Percentiles rank a stretch among this genome's conserved stretches.
Conservation (phyloP, 352 stramenopile species). For the Phytophthora ohioensis region DNA sequence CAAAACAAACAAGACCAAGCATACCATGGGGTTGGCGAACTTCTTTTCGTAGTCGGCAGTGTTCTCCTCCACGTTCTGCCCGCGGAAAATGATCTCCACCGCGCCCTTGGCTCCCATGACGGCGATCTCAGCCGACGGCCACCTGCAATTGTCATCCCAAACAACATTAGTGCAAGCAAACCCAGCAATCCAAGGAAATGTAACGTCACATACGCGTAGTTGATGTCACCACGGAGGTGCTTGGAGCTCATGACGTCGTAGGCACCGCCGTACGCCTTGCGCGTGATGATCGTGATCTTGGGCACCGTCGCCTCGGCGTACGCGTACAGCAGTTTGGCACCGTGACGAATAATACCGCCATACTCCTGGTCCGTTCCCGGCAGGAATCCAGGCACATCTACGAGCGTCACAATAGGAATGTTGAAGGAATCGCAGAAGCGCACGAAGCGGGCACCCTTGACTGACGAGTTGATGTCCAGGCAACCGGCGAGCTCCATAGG, state of each 20-base stretch:
- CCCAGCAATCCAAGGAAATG: neutral
- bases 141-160: constrained; percentile 38
- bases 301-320: constrained; percentile 98
- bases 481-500: constrained; percentile 96
- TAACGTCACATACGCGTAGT: constrained; percentile 91
- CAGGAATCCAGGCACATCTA: constrained; percentile 99
- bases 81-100: constrained; percentile 98
- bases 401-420: constrained; percentile 98
- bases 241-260: constrained; percentile 99
- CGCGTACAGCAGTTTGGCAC: constrained; percentile 98
- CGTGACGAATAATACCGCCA: constrained; percentile 96
- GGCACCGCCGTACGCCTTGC: constrained; percentile 98
- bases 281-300: constrained; percentile 99
- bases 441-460: constrained; percentile 98
- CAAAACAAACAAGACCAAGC: constrained; percentile 19
- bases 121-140: constrained; percentile 81
- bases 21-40: constrained; percentile 96
- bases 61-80: constrained; percentile 96
- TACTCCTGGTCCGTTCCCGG: constrained; percentile 95
- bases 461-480: constrained; percentile 97
- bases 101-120: constrained; percentile 96
- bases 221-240: constrained; percentile 97
- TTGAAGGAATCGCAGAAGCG: constrained; percentile 99
- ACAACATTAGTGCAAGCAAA: constrained; percentile 21
- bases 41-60: constrained; percentile 96